These are phyloP conservation scores for Betula pendula DNA, from an alignment of 306 rosid species.

Conservation along the genomic window DNA sequence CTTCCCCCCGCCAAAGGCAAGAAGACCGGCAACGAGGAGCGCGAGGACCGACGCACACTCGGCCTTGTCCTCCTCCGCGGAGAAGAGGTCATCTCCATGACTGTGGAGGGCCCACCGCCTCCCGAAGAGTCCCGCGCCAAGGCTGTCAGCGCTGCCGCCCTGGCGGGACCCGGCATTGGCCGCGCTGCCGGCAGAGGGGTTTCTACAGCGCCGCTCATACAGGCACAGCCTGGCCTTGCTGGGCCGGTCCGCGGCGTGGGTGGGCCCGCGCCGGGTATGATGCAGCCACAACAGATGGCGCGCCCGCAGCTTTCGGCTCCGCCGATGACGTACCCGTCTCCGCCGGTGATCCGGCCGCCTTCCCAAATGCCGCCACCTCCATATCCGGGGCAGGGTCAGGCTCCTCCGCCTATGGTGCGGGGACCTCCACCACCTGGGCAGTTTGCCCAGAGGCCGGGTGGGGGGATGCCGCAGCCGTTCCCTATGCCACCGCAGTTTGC, in stretches of 20 bases:
- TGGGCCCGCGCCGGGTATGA: conserved; percentile 96
- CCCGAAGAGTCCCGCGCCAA: conserved; percentile 92
- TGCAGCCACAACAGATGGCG: conserved; percentile 98
- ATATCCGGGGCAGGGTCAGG: conserved; percentile 71
- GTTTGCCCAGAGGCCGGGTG: conserved; percentile 63
- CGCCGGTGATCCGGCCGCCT: conserved; percentile 78
- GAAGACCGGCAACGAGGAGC: conserved; percentile 57
- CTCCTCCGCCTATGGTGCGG: conserved; percentile 57
- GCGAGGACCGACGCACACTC: conserved; percentile 94
- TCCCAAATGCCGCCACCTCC: conserved; percentile 54
- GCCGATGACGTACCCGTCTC: conserved; percentile 63
- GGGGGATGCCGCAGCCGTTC: conserved; percentile 59
- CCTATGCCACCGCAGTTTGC: conserved; percentile 66
- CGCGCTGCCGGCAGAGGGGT: conserved; percentile 89
- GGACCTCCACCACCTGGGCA: conserved; percentile 73
- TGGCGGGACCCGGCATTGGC: conserved; percentile 88
- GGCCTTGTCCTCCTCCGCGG: conserved; percentile 98
- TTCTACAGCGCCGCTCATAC: conserved; percentile 70
- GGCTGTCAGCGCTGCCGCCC: conserved; percentile 72
- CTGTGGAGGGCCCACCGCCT: conserved; percentile 97
- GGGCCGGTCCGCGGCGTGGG: conserved; percentile 97
- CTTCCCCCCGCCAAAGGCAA: conserved; percentile 89
- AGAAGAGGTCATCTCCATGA: conserved; percentile 98
- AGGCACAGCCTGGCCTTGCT: conserved; percentile 90
- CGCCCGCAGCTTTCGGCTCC: conserved; percentile 77